Base-by-base conservation (phyloP, 2,329 filamentous ascomycete species). In the Talaromyces sp. region DNA sequence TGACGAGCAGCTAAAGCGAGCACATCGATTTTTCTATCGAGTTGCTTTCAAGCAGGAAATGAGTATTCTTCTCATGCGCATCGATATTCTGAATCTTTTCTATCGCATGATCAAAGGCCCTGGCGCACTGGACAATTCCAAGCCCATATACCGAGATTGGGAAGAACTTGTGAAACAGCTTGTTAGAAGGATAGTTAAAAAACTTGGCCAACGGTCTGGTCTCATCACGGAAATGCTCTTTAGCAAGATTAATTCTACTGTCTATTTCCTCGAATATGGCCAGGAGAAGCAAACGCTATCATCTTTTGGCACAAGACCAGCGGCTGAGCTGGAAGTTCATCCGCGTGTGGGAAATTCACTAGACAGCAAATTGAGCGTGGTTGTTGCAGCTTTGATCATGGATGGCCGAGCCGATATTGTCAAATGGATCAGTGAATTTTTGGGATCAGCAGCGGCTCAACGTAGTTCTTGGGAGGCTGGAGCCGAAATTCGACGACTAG, bases 11-110 rank as follows among this genome's bases (percentile, higher is more conserved):
- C 80, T 98, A 41, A 98, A 98, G 78, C 87, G 95, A 6, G 89
- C 89, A 13, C 95, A 98, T 76, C 89, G 95, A 7, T 99, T 93
- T 74, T 93, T 99, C 70, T 96, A 98, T 70, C 88, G 93, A 0
- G 82, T 96, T 11, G 92, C 92, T 0, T 98, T 98, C 80, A 99
- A 98, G 77, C 90, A 96, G 74, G 91, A 97, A 53, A 87, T 95
- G 79, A 88, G 87, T 60, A 88, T 97, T 24, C 85, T 97, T 78
- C 81, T 99, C 1, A 98, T 92, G 75, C 86, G 93, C 10, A 85
- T 96, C 5, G 95, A 98, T 71, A 96, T 97, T 38, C 86, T 99
- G 53, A 86, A 90, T 50, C 81, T 98, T 1, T 87, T 99, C 55
- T 87, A 96, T 71, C 89, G 86, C 70, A 93, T 99, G 86, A 89